Percentiles rank a stretch among this genome's conserved stretches.
phyloP scores from a whole-genome alignment of 2,329 filamentous ascomycete species.

The Aspergillus costaricaensis region DNA sequence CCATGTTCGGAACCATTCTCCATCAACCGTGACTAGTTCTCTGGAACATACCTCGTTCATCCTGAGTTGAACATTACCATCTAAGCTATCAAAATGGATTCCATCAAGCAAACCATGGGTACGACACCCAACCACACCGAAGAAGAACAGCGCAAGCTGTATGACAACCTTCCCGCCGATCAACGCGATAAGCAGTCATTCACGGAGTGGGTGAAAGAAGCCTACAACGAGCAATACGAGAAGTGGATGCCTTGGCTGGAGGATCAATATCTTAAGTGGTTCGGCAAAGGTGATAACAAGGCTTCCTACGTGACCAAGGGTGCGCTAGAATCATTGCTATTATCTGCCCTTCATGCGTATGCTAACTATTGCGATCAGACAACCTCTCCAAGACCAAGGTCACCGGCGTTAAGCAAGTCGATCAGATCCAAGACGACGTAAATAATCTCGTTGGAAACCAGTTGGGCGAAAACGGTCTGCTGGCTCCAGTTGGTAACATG shows the following conservation, averaged over 20 bases:
- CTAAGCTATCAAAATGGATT: background rate
- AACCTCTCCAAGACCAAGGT: constrained; percentile 55
- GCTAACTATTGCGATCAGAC: constrained; percentile 35
- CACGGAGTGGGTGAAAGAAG: constrained; percentile 46
- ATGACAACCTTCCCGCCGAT: constrained; percentile 20
- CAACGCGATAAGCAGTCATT: constrained; percentile 27
- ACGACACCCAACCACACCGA: constrained; percentile 16
- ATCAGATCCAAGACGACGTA: constrained; percentile 55
- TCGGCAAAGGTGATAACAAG: constrained; percentile 58
- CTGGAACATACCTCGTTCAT: background rate
- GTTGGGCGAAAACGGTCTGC: constrained; percentile 54
- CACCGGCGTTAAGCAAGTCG: constrained; percentile 53
- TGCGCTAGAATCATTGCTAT: constrained; percentile 23
- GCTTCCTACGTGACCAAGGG: constrained; percentile 56
- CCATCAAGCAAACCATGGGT: constrained; percentile 3
- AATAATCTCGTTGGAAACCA: constrained; percentile 53
- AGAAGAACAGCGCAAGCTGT: constrained; percentile 24
- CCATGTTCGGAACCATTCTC: background rate
- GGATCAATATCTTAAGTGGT: constrained; percentile 57
- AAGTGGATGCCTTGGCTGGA: constrained; percentile 60
- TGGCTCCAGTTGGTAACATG: constrained; percentile 53
- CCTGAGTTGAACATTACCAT: background rate
- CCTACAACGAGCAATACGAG: constrained; percentile 57
- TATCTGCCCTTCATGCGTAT: background rate
- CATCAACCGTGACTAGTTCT: background rate